Evolutionary conservation across 306 rosid genomes (phyloP), one percentile per base, ranked within the genome.

Genomic region (Fagus sylvatica): DNA sequence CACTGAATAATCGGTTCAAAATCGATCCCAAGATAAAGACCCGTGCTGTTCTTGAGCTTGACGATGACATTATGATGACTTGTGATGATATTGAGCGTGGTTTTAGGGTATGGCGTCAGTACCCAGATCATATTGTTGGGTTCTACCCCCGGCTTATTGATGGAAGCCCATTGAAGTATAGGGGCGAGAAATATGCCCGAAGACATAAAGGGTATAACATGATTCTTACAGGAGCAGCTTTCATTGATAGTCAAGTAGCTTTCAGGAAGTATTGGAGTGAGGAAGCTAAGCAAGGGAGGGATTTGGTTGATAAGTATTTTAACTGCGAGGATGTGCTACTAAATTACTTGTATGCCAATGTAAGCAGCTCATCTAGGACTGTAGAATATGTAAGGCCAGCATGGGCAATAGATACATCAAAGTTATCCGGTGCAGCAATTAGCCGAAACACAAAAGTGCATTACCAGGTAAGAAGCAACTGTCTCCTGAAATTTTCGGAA

Each of bases 151-250:
- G 99, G 61, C 96, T 96, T 6, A 84, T 89, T 28, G 74, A 61
- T 0, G 98, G 99, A 40, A 91, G 83, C 75, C 99, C 89, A 0
- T 74, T 93, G 74, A 87, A 85, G 60, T 96, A 96, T 30, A 74
- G 94, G 72, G 97, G 88, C 53, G 99, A 96, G 86, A 90, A 87
- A 71, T 80, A 87, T 42, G 99, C 99, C 2, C 75, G 99, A 51
- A 74, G 10, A 55, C 91, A 83, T 76, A 90, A 90, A 59, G 97
- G 99, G 60, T 96, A 96, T 87, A 93, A 96, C 83, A 91, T 96
- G 98, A 89, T 96, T 76, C 99, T 96, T 61, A 96, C 99, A 0
- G 99, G 99, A 37, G 99, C 99, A 34, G 99, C 99, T 46, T 96
- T 96, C 48, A 81, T 96, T 3, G 99, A 96, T 74, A 64, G 89